phyloP scores from a whole-genome alignment of 225 moss, liverwort and hornwort genomes.

The Bryoerythrophyllum caledonicum region DNA sequence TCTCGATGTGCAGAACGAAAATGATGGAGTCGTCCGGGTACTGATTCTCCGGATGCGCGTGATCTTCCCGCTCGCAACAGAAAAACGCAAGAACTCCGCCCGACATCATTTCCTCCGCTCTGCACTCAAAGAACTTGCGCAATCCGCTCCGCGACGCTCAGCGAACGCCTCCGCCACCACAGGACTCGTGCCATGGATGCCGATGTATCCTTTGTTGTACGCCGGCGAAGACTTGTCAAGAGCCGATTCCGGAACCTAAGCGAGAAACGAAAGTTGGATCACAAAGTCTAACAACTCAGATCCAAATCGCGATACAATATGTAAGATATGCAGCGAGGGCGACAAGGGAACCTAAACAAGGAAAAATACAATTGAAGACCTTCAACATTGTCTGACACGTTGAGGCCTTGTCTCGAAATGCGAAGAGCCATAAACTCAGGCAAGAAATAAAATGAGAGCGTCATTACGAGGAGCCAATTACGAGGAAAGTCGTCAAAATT shows the following conservation, averaged over 20 bases:
- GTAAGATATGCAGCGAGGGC: too few relatives aligned
- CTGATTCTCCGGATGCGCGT: constrained; percentile 33
- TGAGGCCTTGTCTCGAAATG: too few relatives aligned
- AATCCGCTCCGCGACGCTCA: constrained; percentile 41
- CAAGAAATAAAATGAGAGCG: constrained; percentile 20
- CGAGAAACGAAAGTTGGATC: not conserved
- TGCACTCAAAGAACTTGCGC: constrained; percentile 42
- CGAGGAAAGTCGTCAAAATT: not conserved
- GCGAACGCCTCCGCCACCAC: constrained; percentile 40
- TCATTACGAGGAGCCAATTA: constrained; percentile 30
- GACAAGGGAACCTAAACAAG: too few relatives aligned
- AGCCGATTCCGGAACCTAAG: constrained; percentile 46
- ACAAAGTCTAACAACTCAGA: too few relatives aligned
- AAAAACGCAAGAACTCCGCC: constrained; percentile 46
- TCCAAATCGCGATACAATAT: too few relatives aligned
- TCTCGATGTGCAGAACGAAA: constrained; percentile 11
- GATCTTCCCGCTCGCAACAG: constrained; percentile 29
- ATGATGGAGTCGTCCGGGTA: too few relatives aligned
- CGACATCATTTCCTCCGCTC: constrained; percentile 53
- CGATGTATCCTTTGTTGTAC: constrained; percentile 50
- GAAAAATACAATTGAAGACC: too few relatives aligned
- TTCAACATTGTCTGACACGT: too few relatives aligned
- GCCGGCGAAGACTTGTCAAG: constrained; percentile 47
- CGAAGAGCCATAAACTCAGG: too few relatives aligned
- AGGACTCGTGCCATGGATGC: constrained; percentile 29